These are phyloP conservation scores for Poa annua DNA, from an alignment of 176 grass and related monocot genomes.

Conservation along the genomic window DNA sequence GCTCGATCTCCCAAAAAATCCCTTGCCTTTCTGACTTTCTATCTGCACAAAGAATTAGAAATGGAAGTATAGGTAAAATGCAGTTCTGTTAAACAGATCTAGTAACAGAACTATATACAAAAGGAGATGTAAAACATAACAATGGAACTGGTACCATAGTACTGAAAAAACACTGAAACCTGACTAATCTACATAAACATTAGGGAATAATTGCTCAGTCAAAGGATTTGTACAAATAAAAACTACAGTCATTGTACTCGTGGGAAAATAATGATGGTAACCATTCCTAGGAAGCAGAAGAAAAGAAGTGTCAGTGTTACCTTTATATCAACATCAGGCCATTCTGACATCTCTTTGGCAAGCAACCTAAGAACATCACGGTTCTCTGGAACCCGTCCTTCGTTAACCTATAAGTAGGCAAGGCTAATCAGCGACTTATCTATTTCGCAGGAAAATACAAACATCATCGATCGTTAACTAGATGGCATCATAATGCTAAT, in stretches of 20 bases:
- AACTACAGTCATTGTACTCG: neutral
- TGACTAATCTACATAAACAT: slow-evolving; percentile 14
- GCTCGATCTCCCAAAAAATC: slow-evolving; percentile 71
- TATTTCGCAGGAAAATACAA: slow-evolving; percentile 1
- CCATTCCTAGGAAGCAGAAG: slow-evolving; percentile 19
- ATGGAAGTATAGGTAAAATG: neutral
- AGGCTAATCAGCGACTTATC: neutral
- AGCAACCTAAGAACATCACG: slow-evolving; percentile 71
- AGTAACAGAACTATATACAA: neutral
- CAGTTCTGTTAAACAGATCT: neutral
- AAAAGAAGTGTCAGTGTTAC: slow-evolving; percentile 42
- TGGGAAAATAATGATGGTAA: neutral
- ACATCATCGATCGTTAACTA: neutral
- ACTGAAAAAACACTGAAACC: slow-evolving; percentile 17
- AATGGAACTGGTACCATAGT: neutral
- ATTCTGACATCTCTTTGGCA: slow-evolving; percentile 90
- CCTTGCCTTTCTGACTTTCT: slow-evolving; percentile 67
- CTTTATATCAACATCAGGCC: slow-evolving; percentile 91
- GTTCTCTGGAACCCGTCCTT: slow-evolving; percentile 85
- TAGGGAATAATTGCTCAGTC: neutral
- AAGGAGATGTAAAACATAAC: neutral
- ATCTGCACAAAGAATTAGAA: slow-evolving; percentile 49
- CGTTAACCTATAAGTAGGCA: slow-evolving; percentile 68
- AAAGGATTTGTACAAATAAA: neutral
- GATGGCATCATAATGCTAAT: neutral